Evolutionary conservation across 2,329 filamentous ascomycete species (phyloP), one percentile per base, ranked within the genome.

Genomic region (Microdochium nivale): DNA sequence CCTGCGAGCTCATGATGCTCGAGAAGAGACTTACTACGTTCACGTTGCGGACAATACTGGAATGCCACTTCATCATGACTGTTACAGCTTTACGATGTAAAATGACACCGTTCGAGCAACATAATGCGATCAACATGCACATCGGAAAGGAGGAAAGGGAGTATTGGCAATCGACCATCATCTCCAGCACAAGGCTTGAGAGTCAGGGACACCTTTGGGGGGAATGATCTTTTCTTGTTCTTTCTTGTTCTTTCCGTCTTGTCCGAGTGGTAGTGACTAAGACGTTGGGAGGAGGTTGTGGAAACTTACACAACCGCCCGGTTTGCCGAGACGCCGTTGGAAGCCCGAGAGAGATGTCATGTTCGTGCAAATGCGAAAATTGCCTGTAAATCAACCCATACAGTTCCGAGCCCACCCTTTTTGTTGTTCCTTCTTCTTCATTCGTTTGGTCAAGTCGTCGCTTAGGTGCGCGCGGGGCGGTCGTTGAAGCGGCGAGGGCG

Each of bases 111-210:
- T 5, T 5, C 11, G 27, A 5, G 11, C 27, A 30, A 30, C 27
- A 30, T n/a, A n/a, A n/a, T n/a, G 27, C 11, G 11, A 30, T 5
- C 27, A 5, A 37, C 5, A 27, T 37, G 9, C 16, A 33, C 47
- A 25, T 23, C 40, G 19, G 16, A 13, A 21, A 23, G 37, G 52
- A 55, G 53, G 51, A 54, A 54, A 53, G 54, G 54, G 60, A 61
- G 68, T 70, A 73, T 78, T 95, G 90, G 90, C 90, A 83, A 90
- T 95, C 90, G 89, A 95, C 89, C 89, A 68, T 94, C 83, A 80
- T 88, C 85, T 75, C 77, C 75, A 65, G 70, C 40, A 70, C 64
- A 65, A 52, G 65, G 67, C 67, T 65, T 63, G 73, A 82, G 84
- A 90, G 78, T 92, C 87, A 72, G 89, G 90, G 90, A 95, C 90